Percentiles rank a stretch among this genome's conserved stretches.
phyloP scores from a whole-genome alignment of 371 early-diverging fungal genomes.

The Saksenaea oblongispora region DNA sequence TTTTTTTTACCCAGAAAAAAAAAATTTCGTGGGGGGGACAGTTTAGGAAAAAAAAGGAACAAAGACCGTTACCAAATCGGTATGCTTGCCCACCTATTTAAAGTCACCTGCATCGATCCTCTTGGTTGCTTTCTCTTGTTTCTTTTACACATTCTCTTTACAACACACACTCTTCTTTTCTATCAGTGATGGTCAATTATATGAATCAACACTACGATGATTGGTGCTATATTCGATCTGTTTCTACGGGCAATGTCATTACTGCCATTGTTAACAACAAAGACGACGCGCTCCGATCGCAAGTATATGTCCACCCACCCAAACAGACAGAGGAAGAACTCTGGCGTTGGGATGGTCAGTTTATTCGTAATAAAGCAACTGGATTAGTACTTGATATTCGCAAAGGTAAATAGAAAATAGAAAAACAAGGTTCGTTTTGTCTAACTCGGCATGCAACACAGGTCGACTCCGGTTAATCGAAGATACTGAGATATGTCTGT shows the following conservation, averaged over 20 bases:
- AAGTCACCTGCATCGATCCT: background rate
- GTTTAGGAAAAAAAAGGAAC: background rate
- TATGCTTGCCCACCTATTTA: background rate
- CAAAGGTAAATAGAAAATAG: conserved; percentile 3
- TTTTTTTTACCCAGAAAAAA: background rate
- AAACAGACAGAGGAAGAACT: conserved; percentile 7
- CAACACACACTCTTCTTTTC: conserved; percentile 8
- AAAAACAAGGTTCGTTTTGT: background rate
- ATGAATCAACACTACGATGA: background rate
- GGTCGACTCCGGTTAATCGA: conserved; percentile 50
- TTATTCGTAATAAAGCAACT: conserved; percentile 8
- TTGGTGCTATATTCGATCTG: conserved; percentile 13
- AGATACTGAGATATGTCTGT: conserved; percentile 53
- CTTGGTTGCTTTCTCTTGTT: background rate
- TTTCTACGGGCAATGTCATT: conserved; percentile 6
- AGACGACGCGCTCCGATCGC: conserved; percentile 6
- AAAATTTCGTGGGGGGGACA: background rate
- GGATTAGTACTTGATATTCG: conserved; percentile 11
- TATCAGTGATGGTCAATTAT: background rate
- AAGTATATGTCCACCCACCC: conserved; percentile 9
- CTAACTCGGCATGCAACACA: conserved; percentile 4
- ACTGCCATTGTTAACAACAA: background rate
- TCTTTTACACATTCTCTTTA: background rate
- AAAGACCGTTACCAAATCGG: background rate
- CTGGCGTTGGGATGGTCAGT: conserved; percentile 14